These are phyloP conservation scores for Crithidia sp. DNA, from an alignment of 208 protist genomes.

Conservation along the genomic window DNA sequence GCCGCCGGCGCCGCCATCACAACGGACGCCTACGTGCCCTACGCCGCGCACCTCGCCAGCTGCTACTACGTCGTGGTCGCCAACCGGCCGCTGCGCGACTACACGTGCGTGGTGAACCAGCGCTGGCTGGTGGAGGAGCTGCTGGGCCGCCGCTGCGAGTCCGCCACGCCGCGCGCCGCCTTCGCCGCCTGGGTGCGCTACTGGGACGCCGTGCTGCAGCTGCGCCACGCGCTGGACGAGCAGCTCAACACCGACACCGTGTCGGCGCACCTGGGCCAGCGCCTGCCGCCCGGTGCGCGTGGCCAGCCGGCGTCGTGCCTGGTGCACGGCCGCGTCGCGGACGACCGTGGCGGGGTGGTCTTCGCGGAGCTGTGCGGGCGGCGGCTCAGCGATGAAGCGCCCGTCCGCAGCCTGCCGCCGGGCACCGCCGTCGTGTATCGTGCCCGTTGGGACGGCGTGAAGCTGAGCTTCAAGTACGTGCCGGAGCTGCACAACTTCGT, in stretches of 20 bases:
- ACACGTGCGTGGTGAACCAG: constrained; percentile 24
- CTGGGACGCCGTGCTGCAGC: constrained; percentile 24
- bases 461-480: constrained; percentile 4
- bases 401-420: constrained; percentile 18
- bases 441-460: background rate
- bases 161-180: constrained; percentile 8
- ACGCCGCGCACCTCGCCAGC: constrained; percentile 23
- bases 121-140: constrained; percentile 27
- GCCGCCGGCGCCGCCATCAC: constrained; percentile 5
- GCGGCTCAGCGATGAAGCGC: constrained; percentile 5
- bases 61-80: constrained; percentile 23
- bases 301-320: constrained; percentile 20
- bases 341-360: constrained; percentile 20
- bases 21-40: constrained; percentile 23
- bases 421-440: constrained; percentile 19
- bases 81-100: constrained; percentile 30
- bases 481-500: background rate
- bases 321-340: constrained; percentile 30
- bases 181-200: constrained; percentile 35
- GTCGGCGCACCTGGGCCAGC: constrained; percentile 26
- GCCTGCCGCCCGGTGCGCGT: constrained; percentile 1
- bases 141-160: constrained; percentile 5
- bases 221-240: constrained; percentile 14
- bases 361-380: constrained; percentile 18
- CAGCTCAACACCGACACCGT: constrained; percentile 6